Base-by-base conservation (phyloP, 805 yeast species). In the Tetrapisispora namnaoensis region DNA sequence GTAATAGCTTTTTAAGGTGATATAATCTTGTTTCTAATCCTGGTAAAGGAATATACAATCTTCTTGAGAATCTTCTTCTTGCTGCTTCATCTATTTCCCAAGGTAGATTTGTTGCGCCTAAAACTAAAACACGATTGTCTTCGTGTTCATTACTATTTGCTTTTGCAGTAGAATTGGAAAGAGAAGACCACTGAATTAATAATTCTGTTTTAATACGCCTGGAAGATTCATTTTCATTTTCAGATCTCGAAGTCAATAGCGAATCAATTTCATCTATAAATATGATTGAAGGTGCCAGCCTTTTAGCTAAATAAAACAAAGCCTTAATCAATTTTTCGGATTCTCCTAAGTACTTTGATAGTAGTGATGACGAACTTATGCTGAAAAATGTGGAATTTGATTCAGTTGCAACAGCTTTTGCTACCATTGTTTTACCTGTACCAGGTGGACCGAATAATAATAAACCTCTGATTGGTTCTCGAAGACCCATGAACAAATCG, bases 11-110 rank as follows among this genome's bases (percentile, higher is more conserved):
- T 46, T 66, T 64, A 21, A 91, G 69, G 61, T 93, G 99, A 9
- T 79, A 79, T 42, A 73, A 66, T 49, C 98, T 72, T 0, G 97
- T 89, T 55, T 83, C 90, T 21, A 72, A 75, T 60, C 90, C 98
- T 0, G 99, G 99, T 48, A 91, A 71, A 7, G 99, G 98, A 50
- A 91, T 93, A 67, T 91, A 91, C 60, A 88, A 95, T 49, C 98
- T 72, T 54, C 95, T 78, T 9, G 89, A 95, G 66, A 91, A 91
- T 55, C 99, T 75, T 62, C 99, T 76, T 57, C 98, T 73, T 0
- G 98, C 99, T 3, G 98, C 98, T 60, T 91, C 99, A 66, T 91
- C 99, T 51, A 86, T 89, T 2, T 88, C 86, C 99, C 99, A 91
- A 0, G 99, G 99, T 55, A 93, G 67, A 63, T 91, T 91, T 0